Conservation (phyloP, 164 flowering plant genomes). For the Piper betle region DNA sequence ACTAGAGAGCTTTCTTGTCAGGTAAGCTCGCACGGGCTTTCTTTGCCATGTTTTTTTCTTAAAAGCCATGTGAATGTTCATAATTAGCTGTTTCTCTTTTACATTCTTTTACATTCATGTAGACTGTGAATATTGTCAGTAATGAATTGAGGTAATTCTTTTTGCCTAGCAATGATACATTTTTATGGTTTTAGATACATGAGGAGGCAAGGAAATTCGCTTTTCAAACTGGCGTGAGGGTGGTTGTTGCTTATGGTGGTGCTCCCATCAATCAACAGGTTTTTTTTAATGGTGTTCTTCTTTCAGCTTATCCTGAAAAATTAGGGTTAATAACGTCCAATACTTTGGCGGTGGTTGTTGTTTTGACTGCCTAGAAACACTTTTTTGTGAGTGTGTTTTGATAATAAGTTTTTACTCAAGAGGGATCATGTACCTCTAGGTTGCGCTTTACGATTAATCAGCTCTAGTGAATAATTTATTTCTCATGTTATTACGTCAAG, state of each 20-base stretch:
- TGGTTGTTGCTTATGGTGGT: conserved; percentile 61
- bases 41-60: too few relatives aligned
- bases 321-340: too few relatives aligned
- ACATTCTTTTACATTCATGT: neutral
- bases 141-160: neutral
- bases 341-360: too few relatives aligned
- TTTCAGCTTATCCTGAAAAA: too few relatives aligned
- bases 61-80: neutral
- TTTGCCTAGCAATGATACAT: neutral
- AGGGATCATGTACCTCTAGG: too few relatives aligned
- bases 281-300: neutral
- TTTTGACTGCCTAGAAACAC: too few relatives aligned
- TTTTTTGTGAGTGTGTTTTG: too few relatives aligned
- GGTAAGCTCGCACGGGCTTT: conserved; percentile 14
- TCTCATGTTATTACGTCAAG: too few relatives aligned
- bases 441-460: too few relatives aligned
- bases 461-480: too few relatives aligned
- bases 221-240: conserved; percentile 52
- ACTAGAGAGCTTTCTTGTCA: conserved; percentile 72
- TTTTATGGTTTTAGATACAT: conserved; percentile 26
- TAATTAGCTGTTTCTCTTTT: neutral
- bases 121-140: too few relatives aligned
- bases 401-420: too few relatives aligned
- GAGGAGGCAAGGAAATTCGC: conserved; percentile 56
- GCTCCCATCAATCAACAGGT: conserved; percentile 62